Percentiles rank a stretch among this genome's conserved stretches.
These are phyloP conservation scores for Wallemia hederae DNA, from an alignment of 1,284 basidiomycete species.

Conservation along the genomic window DNA sequence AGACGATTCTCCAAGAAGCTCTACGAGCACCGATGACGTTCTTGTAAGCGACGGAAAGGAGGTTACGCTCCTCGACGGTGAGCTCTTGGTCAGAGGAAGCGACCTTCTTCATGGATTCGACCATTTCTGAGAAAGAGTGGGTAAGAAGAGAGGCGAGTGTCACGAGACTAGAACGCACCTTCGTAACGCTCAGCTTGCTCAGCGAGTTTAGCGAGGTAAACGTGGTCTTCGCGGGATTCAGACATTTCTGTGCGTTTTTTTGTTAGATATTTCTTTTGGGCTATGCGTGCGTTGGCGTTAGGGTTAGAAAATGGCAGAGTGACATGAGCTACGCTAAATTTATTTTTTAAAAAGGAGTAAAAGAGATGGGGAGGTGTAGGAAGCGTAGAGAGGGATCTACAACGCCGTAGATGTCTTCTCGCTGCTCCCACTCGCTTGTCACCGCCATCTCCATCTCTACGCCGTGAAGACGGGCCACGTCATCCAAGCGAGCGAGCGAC, in stretches of 20 bases:
- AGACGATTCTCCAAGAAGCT: slow-evolving; percentile 96
- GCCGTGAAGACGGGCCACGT: too few species aligned
- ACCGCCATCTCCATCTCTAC: too few species aligned
- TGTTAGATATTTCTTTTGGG: background rate
- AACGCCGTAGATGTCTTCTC: too few species aligned
- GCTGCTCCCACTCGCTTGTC: too few species aligned
- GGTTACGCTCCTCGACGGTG: slow-evolving; percentile 96
- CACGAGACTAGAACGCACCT: slow-evolving; percentile 27
- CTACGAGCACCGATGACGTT: slow-evolving; percentile 98
- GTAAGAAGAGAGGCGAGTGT: slow-evolving; percentile 4
- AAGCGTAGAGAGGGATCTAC: too few species aligned
- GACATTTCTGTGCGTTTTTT: slow-evolving; percentile 33
- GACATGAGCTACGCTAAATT: too few species aligned
- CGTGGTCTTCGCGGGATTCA: slow-evolving; percentile 74
- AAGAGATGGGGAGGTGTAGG: too few species aligned
- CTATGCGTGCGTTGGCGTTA: background rate
- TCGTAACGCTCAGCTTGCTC: slow-evolving; percentile 97
- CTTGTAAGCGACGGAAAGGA: slow-evolving; percentile 98
- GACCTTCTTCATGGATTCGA: slow-evolving; percentile 95
- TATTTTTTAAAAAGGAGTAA: too few species aligned
- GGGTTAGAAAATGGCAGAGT: too few species aligned
- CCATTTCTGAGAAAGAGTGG: slow-evolving; percentile 40
- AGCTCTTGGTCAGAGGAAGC: slow-evolving; percentile 91
- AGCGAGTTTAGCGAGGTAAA: slow-evolving; percentile 98
- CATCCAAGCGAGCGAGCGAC: too few species aligned